Percentiles rank a stretch among this genome's conserved stretches.
Conservation (phyloP, 495 filamentous ascomycete species). For the Aspergillus nidulans region DNA sequence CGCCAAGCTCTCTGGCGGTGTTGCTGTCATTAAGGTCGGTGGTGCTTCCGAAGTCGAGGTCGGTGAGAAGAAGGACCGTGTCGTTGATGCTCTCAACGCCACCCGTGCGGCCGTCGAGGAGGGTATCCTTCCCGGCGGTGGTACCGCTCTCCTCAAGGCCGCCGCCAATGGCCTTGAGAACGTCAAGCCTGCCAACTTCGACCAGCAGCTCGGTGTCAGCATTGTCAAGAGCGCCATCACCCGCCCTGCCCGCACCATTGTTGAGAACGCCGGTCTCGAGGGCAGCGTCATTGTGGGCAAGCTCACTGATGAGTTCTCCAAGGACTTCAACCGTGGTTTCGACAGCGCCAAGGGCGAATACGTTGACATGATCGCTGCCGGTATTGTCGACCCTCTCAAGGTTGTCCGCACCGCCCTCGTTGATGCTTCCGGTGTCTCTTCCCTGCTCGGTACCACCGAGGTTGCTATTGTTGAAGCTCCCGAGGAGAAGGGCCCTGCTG, state of each 20-base stretch:
- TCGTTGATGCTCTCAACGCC: conserved; percentile 96
- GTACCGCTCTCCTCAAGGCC: conserved; percentile 96
- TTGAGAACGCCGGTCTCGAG: conserved; percentile 96
- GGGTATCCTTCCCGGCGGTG: conserved; percentile 96
- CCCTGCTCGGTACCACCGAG: conserved; percentile 95
- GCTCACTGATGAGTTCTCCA: conserved; percentile 87
- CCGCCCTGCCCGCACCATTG: conserved; percentile 85
- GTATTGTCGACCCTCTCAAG: conserved; percentile 99
- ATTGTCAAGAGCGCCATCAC: conserved; percentile 98
- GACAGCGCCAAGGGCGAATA: conserved; percentile 95
- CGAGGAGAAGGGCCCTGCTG: conserved; percentile 74
- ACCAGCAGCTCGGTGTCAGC: conserved; percentile 96
- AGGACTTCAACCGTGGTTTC: conserved; percentile 97
- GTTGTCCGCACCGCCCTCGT: conserved; percentile 93
- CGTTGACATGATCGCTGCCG: conserved; percentile 94
- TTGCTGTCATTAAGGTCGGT: conserved; percentile 98
- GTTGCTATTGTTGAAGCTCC: conserved; percentile 94
- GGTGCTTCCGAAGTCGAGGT: conserved; percentile 98
- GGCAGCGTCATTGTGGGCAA: conserved; percentile 97
- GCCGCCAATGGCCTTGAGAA: conserved; percentile 78
- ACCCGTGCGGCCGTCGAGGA: conserved; percentile 98
- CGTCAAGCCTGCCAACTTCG: conserved; percentile 89
- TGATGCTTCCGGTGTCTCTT: conserved; percentile 94
- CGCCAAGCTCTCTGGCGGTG: conserved; percentile 97
- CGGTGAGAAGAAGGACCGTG: conserved; percentile 98